Evolutionary conservation across 2,329 filamentous ascomycete genomes (phyloP), one percentile per base, ranked within the genome.

Genomic region (Nectriaceae sp.): DNA sequence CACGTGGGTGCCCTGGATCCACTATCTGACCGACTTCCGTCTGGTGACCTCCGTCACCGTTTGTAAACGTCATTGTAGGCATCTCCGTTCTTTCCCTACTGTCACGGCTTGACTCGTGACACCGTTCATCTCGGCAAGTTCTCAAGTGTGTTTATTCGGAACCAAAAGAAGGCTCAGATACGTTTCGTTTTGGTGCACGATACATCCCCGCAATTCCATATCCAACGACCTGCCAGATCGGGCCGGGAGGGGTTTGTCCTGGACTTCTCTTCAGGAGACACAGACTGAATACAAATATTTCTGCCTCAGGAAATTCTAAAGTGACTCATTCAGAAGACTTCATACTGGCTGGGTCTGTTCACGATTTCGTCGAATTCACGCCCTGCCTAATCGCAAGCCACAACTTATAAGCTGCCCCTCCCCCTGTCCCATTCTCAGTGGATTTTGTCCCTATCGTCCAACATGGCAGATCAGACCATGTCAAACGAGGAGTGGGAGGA

Each of bases 401-500:
- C 6, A 6, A 36, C 33, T 36, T 36, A 36, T 36, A 36, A 36
- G 16, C 13, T 6, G 5, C 8, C 33, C 33, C 16, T 5, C 8
- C 8, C 16, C 16, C 16, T 19, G 33, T 5, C 26, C 15, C 15
- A n/a, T 19, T 36, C 8, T 19, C 33, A 15, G 13, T 19, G 8
- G 33, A 36, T 33, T 13, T 13, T 6, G 33, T n/a, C 11, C 21
- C 22, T 31, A 26, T 22, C 35, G 31, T 50, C 26, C 51, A 56
- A 26, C 21, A 74, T 74, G 65, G 63, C 68, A 5, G 50, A 54
- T 19, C 47, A 59, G 39, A 54, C 49, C 24, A 71, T 77, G 63
- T 72, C 75, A 40, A 76, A 83, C 33, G 75, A 83, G 46, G 81
- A 84, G 47, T 87, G 82, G 81, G 75, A 73, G 22, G 79, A 83